A percentile compares a stretch with the other conserved stretches of the same genome.
Evolutionary conservation across 2,329 filamentous ascomycete genomes (phyloP).

Genomic region (Apiospora hydei): DNA sequence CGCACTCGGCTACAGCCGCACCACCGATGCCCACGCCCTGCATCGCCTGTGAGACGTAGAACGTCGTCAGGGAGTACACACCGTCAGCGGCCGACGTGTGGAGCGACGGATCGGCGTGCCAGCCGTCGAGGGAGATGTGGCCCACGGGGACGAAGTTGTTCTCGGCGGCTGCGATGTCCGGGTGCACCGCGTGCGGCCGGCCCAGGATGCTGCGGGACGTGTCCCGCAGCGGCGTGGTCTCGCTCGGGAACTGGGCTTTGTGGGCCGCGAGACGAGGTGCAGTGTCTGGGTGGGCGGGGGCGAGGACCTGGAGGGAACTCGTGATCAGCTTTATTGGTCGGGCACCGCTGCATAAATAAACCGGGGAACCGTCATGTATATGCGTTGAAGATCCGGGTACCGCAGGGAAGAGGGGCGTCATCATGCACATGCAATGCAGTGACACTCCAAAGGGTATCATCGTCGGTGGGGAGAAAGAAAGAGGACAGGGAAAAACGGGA

Average conservation of each 20-base stretch:
- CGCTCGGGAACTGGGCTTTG: constrained; percentile 31
- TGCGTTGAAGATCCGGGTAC: not conserved
- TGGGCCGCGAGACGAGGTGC: constrained; percentile 35
- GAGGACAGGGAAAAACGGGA: no score
- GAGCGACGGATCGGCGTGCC: constrained; percentile 30
- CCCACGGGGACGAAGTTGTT: constrained; percentile 40
- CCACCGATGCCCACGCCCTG: constrained; percentile 36
- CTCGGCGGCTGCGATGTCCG: constrained; percentile 5
- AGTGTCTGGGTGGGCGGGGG: constrained; percentile 25
- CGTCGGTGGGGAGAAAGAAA: not conserved
- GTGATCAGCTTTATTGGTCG: not conserved
- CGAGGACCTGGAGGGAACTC: constrained; percentile 28
- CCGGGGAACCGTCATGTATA: not conserved
- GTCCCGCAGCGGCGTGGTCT: constrained; percentile 29
- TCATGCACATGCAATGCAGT: no score
- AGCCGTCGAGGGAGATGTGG: constrained; percentile 40
- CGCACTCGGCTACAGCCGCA: constrained; percentile 32
- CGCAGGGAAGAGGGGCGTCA: not conserved
- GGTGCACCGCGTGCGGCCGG: constrained; percentile 30
- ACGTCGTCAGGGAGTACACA: constrained; percentile 35
- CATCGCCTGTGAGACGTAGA: constrained; percentile 37
- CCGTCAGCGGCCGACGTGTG: constrained; percentile 31
- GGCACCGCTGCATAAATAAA: not conserved
- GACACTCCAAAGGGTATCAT: no score
- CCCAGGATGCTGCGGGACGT: constrained; percentile 31